These are phyloP conservation scores for Musa acuminata DNA, from an alignment of 176 grass and related monocot species.

Conservation along the genomic window DNA sequence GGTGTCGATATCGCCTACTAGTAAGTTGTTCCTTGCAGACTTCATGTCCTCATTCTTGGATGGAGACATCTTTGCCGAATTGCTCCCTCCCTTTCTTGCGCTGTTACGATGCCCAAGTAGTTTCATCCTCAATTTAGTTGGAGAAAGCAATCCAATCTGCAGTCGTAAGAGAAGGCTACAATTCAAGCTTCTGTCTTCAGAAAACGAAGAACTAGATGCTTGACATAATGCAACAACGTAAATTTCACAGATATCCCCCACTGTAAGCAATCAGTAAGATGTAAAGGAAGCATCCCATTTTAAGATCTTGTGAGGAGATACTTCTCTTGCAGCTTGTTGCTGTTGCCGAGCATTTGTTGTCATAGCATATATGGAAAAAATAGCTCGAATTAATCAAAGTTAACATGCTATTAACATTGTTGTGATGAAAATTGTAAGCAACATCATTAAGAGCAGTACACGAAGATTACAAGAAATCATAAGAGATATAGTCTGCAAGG, in stretches of 20 bases:
- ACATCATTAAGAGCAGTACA: too few relatives aligned
- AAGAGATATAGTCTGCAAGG: neutral
- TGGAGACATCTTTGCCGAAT: constrained; percentile 53
- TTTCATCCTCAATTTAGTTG: constrained; percentile 88
- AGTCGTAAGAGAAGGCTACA: constrained; percentile 6
- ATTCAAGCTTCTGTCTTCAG: neutral
- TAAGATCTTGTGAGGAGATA: too few relatives aligned
- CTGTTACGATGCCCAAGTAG: constrained; percentile 55
- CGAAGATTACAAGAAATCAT: neutral
- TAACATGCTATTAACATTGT: too few relatives aligned
- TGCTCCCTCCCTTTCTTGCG: constrained; percentile 50
- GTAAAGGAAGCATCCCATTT: too few relatives aligned
- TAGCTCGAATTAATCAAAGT: too few relatives aligned
- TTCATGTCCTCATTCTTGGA: constrained; percentile 46
- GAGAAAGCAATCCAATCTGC: constrained; percentile 75
- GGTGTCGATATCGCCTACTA: constrained; percentile 49
- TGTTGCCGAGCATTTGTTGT: too few relatives aligned
- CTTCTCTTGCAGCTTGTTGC: too few relatives aligned
- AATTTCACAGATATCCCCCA: too few relatives aligned
- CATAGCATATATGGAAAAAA: too few relatives aligned
- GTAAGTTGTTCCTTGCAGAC: constrained; percentile 44
- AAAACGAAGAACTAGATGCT: neutral
- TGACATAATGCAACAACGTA: neutral
- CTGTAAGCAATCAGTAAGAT: too few relatives aligned
- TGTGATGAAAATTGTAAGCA: too few relatives aligned